Evolutionary conservation across 192 early-diverging fungal species (phyloP).

Genomic region (Umbelopsis sp.): DNA sequence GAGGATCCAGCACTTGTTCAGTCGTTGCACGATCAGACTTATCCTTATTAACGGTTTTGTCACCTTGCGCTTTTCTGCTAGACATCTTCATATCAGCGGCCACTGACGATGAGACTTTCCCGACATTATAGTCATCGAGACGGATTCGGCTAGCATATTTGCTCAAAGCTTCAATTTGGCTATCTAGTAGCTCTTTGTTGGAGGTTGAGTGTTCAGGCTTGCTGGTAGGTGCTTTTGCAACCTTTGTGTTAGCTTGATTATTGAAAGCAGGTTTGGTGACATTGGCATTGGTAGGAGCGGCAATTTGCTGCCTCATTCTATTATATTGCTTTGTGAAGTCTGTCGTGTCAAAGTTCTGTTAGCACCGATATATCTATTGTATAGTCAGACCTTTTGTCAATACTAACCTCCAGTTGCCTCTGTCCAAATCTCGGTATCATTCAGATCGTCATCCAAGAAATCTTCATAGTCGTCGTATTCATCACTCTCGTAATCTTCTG

Average conservation of each 20-base stretch:
- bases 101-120: conserved; percentile 45
- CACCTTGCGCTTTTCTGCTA: conserved; percentile 63
- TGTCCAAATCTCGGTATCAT: conserved; percentile 82
- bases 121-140: conserved; percentile 53
- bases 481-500: conserved; percentile 46
- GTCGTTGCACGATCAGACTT: conserved; percentile 95
- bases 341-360: conserved; percentile 19
- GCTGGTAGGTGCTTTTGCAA: conserved; percentile 20
- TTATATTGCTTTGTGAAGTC: conserved; percentile 97
- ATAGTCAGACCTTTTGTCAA: background rate
- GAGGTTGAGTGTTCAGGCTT: conserved; percentile 23
- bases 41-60: conserved; percentile 68
- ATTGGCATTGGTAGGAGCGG: conserved; percentile 33
- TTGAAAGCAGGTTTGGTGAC: conserved; percentile 37
- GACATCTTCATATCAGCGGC: conserved; percentile 60
- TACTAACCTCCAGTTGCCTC: conserved; percentile 66
- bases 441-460: conserved; percentile 69
- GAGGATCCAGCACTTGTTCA: conserved; percentile 97
- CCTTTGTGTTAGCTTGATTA: background rate
- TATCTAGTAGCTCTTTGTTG: conserved; percentile 50
- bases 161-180: conserved; percentile 60
- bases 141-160: conserved; percentile 75
- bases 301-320: conserved; percentile 71
- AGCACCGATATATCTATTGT: background rate
- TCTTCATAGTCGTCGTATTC: conserved; percentile 62